These are phyloP conservation scores for Cystofilobasidium capitatum DNA, from an alignment of 768 basidiomycete genomes.

Conservation along the genomic window DNA sequence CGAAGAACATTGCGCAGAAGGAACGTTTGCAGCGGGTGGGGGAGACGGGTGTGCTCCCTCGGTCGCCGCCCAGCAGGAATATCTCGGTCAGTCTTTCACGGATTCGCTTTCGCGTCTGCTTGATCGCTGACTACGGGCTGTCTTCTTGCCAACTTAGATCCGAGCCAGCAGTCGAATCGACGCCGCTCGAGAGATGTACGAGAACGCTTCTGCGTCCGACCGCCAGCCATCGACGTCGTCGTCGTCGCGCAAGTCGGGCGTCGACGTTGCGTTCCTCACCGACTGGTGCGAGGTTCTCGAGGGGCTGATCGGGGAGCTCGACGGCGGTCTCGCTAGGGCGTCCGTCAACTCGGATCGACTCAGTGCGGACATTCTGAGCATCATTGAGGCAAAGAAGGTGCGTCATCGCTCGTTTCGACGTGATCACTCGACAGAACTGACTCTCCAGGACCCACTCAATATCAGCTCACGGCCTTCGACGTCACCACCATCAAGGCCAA, in stretches of 20 bases:
- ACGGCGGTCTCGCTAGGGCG: slow-evolving; percentile 5
- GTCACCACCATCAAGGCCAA: slow-evolving; percentile 1
- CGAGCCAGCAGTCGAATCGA: slow-evolving; percentile 1
- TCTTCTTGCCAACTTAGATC: not conserved
- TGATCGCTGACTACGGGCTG: not conserved
- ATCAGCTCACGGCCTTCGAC: not conserved
- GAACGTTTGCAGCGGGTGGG: slow-evolving; percentile 16
- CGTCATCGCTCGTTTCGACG: not conserved
- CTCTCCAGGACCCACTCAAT: not conserved
- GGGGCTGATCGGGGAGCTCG: slow-evolving; percentile 19
- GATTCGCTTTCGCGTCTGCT: not conserved
- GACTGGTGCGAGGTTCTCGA: slow-evolving; percentile 21
- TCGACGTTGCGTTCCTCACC: slow-evolving; percentile 23
- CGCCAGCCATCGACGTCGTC: not conserved
- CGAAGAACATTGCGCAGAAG: slow-evolving; percentile 18
- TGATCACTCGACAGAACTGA: too few species aligned
- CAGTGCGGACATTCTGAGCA: not conserved
- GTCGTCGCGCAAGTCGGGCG: slow-evolving; percentile 4
- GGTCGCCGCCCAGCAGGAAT: slow-evolving; percentile 18
- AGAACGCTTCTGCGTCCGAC: not conserved
- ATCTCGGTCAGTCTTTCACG: slow-evolving; percentile 9
- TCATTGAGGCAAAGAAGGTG: slow-evolving; percentile 13
- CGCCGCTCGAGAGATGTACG: slow-evolving; percentile 1
- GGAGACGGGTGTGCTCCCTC: slow-evolving; percentile 4
- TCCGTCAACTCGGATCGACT: slow-evolving; percentile 1